Evolutionary conservation across 1,284 basidiomycete species (phyloP).

Genomic region (Puccinia novopanici): DNA sequence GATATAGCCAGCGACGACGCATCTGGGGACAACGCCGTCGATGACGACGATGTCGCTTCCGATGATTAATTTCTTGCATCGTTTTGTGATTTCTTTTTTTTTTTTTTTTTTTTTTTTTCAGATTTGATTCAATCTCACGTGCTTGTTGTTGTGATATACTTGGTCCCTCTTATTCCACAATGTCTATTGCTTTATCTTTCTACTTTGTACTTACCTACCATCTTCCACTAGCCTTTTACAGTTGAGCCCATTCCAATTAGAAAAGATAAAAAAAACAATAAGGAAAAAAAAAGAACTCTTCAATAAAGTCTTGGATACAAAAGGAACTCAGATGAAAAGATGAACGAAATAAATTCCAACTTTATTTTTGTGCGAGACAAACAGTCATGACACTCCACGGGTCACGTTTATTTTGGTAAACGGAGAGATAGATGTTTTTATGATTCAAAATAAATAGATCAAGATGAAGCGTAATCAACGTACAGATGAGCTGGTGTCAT

Average conservation of each 20-base stretch:
- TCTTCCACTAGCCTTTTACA: not conserved
- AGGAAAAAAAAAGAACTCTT: not conserved
- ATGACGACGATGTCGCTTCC: constrained; percentile 28
- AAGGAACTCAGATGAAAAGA: not conserved
- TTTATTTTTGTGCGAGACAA: not conserved
- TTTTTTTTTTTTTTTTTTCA: not conserved
- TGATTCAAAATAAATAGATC: not conserved
- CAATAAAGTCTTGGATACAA: not conserved
- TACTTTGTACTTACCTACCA: not conserved
- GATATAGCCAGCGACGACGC: constrained; percentile 32
- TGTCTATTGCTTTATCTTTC: not conserved
- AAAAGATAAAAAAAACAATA: not conserved
- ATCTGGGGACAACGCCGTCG: not conserved
- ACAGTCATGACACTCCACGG: not conserved
- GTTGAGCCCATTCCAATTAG: not conserved
- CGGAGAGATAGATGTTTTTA: not conserved
- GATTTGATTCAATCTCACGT: not conserved
- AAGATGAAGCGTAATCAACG: not conserved
- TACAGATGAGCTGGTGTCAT: not conserved
- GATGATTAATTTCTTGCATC: not conserved
- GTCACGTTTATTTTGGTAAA: too few relatives aligned
- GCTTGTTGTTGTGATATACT: not conserved
- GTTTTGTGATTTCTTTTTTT: not conserved
- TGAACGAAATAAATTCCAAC: not conserved
- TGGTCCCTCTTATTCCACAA: not conserved